Evolutionary conservation across 1,284 basidiomycete genomes (phyloP).

Genomic region (Cryptococcus sp.): DNA sequence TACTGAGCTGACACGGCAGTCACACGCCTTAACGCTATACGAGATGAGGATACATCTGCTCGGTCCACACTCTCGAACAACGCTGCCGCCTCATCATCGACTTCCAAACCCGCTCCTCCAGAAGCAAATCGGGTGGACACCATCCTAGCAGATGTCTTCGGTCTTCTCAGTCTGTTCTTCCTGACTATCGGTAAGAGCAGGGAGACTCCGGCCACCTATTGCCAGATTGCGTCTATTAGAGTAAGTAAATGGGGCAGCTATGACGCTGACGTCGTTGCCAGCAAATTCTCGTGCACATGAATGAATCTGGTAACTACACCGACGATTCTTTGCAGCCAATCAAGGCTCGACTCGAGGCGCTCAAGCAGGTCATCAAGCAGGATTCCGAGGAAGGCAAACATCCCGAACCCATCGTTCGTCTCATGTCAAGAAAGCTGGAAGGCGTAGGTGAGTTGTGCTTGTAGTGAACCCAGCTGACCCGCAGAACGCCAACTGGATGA

Average conservation of each 20-base stretch:
- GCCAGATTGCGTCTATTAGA: slow-evolving; percentile 88
- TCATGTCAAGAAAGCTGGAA: slow-evolving; percentile 86
- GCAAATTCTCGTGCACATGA: slow-evolving; percentile 92
- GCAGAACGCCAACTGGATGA: slow-evolving; percentile 73
- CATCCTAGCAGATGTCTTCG: slow-evolving; percentile 89
- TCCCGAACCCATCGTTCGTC: slow-evolving; percentile 80
- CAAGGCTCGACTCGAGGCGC: slow-evolving; percentile 71
- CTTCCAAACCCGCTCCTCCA: slow-evolving; percentile 54
- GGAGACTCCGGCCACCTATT: slow-evolving; percentile 89
- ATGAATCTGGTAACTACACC: slow-evolving; percentile 90
- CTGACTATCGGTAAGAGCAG: slow-evolving; percentile 90
- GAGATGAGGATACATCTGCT: slow-evolving; percentile 59
- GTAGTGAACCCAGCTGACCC: no score
- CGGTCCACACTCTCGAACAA: slow-evolving; percentile 26
- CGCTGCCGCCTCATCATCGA: slow-evolving; percentile 22
- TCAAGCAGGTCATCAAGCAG: slow-evolving; percentile 78
- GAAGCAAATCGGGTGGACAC: slow-evolving; percentile 86
- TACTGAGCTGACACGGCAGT: slow-evolving; percentile 59
- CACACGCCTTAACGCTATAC: slow-evolving; percentile 85
- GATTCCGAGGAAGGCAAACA: slow-evolving; percentile 81
- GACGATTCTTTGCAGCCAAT: slow-evolving; percentile 85
- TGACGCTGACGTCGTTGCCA: slow-evolving; percentile 45
- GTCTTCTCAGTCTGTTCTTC: slow-evolving; percentile 86
- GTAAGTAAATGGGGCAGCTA: slow-evolving; percentile 60
- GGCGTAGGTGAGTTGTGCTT: slow-evolving; percentile 72